Conservation (phyloP, 768 basidiomycete genomes). For the Pisolithus tinctorius region DNA sequence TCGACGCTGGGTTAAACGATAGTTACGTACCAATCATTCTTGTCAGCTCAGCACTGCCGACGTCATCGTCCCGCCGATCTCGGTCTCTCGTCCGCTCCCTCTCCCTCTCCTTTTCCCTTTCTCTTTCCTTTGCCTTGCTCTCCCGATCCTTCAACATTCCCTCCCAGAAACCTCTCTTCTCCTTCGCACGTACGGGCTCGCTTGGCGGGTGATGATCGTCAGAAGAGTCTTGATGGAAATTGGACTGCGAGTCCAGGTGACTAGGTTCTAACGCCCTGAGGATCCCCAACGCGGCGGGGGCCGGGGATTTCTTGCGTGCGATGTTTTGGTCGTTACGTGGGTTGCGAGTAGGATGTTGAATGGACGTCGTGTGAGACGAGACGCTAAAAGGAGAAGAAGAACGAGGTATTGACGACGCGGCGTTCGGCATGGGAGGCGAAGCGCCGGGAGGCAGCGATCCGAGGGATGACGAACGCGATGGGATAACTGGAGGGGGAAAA, state of each 20-base stretch:
- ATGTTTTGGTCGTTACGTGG: constrained; percentile 16
- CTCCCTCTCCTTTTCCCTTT: constrained; percentile 32
- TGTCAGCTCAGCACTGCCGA: constrained; percentile 47
- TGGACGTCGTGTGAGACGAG: constrained; percentile 16
- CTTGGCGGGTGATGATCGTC: constrained; percentile 25
- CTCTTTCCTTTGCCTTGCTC: constrained; percentile 32
- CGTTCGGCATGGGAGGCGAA: constrained; percentile 31
- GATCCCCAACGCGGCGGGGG: constrained; percentile 43
- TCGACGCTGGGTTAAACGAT: background rate
- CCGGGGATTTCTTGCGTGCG: constrained; percentile 24
- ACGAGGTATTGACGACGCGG: constrained; percentile 21
- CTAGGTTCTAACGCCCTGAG: constrained; percentile 56
- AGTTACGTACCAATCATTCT: constrained; percentile 60
- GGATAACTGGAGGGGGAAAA: constrained; percentile 23
- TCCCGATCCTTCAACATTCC: constrained; percentile 30
- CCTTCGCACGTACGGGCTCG: constrained; percentile 30
- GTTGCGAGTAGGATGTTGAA: constrained; percentile 10
- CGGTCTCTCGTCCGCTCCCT: constrained; percentile 19
- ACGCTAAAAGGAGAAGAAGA: constrained; percentile 44
- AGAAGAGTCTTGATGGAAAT: constrained; percentile 18
- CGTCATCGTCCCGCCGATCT: constrained; percentile 36
- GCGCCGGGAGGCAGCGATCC: constrained; percentile 37
- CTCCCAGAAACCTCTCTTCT: constrained; percentile 53
- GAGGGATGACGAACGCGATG: constrained; percentile 48
- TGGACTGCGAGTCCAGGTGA: constrained; percentile 19